Conservation (phyloP, 192 early-diverging fungal species). For the Backusella morwellensis region DNA sequence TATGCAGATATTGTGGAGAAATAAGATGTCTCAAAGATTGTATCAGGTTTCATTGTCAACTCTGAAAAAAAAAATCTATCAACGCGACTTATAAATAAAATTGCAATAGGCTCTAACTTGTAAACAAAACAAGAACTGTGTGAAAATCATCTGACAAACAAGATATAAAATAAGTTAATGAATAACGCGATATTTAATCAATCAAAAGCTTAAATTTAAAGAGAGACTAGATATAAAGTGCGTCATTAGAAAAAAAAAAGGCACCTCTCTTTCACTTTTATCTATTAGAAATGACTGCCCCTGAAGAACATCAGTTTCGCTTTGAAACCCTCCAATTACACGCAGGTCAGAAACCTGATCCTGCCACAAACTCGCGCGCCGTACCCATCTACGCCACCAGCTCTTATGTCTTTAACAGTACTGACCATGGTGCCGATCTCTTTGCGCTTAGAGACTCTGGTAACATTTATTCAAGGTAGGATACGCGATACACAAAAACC, state of each 20-base stretch:
- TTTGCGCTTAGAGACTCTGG: constrained; percentile 74
- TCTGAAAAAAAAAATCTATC: no score
- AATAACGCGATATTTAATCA: neutral
- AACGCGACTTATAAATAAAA: no score
- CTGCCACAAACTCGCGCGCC: constrained; percentile 75
- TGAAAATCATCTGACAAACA: neutral
- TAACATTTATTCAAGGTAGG: constrained; percentile 81
- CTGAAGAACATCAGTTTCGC: constrained; percentile 40
- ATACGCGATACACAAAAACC: no score
- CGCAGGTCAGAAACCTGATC: constrained; percentile 66
- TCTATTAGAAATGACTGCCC: neutral
- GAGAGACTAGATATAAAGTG: neutral
- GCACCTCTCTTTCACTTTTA: neutral
- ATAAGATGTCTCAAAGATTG: no score
- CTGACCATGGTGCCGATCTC: constrained; percentile 78
- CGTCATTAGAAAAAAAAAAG: neutral
- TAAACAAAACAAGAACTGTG: neutral
- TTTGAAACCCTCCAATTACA: constrained; percentile 95
- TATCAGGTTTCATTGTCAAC: no score
- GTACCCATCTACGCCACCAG: constrained; percentile 91
- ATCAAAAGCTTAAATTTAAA: neutral
- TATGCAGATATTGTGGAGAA: no score
- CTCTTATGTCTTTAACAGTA: constrained; percentile 81
- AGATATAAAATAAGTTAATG: neutral
- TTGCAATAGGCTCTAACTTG: neutral